A percentile compares a stretch with the other conserved stretches of the same genome.
Evolutionary conservation across 352 stramenopile genomes (phyloP).

Genomic region (Blastocystis sp.): DNA sequence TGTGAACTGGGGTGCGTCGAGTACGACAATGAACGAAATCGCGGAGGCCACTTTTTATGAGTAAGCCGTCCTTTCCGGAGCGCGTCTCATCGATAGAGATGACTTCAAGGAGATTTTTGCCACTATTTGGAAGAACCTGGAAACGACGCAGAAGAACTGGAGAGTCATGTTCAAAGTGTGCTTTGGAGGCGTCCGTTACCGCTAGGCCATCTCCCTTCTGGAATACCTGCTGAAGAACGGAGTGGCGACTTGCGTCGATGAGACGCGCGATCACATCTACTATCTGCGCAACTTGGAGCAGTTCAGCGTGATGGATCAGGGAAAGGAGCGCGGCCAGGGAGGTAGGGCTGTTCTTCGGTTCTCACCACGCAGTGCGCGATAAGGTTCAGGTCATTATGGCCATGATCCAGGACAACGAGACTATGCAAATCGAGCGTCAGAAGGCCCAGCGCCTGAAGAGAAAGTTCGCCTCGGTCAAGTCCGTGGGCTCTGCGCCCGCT

Average conservation of each 20-base stretch:
- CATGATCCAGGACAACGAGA: slow-evolving; percentile 62
- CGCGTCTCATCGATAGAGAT: slow-evolving; percentile 12
- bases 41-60: slow-evolving; percentile 61
- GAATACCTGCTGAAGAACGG: slow-evolving; percentile 70
- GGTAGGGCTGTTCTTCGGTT: slow-evolving; percentile 35
- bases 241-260: slow-evolving; percentile 58
- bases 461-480: slow-evolving; percentile 63
- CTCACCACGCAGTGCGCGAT: slow-evolving; percentile 47
- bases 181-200: neutral
- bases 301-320: slow-evolving; percentile 67
- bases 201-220: slow-evolving; percentile 59
- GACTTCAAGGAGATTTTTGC: slow-evolving; percentile 68
- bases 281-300: slow-evolving; percentile 70
- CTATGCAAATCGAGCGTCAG: slow-evolving; percentile 63
- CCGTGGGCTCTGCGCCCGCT: slow-evolving; percentile 22
- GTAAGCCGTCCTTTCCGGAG: neutral
- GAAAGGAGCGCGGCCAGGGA: slow-evolving; percentile 66
- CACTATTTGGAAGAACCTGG: slow-evolving; percentile 68
- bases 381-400: slow-evolving; percentile 60
- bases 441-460: slow-evolving; percentile 68
- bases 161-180: slow-evolving; percentile 68
- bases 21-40: slow-evolving; percentile 67
- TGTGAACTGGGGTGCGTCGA: slow-evolving; percentile 68
- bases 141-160: slow-evolving; percentile 68
- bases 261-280: slow-evolving; percentile 67